Evolutionary conservation across 1,139 yeast genomes (phyloP).

Genomic region (Blastobotrys arbuscula): DNA sequence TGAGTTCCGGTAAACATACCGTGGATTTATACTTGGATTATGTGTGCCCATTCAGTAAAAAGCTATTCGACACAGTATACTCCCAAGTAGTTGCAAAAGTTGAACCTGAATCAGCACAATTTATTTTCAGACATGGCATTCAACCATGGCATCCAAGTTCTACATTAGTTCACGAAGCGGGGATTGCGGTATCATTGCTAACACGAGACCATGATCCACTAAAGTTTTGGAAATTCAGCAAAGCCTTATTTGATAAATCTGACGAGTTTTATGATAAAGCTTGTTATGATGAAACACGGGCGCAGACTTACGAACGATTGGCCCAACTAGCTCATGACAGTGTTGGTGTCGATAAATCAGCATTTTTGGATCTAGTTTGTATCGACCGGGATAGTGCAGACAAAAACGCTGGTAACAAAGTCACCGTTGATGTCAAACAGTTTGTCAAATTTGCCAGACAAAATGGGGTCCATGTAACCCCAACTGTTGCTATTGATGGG

Average conservation of each 20-base stretch:
- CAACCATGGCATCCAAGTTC: conserved; percentile 89
- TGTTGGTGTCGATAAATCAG: conserved; percentile 30
- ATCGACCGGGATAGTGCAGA: conserved; percentile 33
- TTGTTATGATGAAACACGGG: conserved; percentile 49
- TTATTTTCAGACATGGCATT: conserved; percentile 51
- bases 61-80: conserved; percentile 52
- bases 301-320: conserved; percentile 51
- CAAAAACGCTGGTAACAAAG: conserved; percentile 53
- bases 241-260: conserved; percentile 43
- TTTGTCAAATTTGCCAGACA: conserved; percentile 71
- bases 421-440: conserved; percentile 61
- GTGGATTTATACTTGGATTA: conserved; percentile 68
- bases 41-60: conserved; percentile 67
- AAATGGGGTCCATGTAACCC: conserved; percentile 77
- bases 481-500: conserved; percentile 74
- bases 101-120: conserved; percentile 49
- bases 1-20: conserved; percentile 31
- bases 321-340: conserved; percentile 46
- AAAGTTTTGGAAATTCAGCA: conserved; percentile 59
- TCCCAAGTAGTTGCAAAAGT: conserved; percentile 48
- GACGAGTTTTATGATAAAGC: conserved; percentile 56
- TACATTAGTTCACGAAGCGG: conserved; percentile 61
- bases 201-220: conserved; percentile 38
- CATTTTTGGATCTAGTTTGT: conserved; percentile 29
- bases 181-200: conserved; percentile 59